Evolutionary conservation across 495 filamentous ascomycete species (phyloP).

Genomic region (Tricharina praecox): DNA sequence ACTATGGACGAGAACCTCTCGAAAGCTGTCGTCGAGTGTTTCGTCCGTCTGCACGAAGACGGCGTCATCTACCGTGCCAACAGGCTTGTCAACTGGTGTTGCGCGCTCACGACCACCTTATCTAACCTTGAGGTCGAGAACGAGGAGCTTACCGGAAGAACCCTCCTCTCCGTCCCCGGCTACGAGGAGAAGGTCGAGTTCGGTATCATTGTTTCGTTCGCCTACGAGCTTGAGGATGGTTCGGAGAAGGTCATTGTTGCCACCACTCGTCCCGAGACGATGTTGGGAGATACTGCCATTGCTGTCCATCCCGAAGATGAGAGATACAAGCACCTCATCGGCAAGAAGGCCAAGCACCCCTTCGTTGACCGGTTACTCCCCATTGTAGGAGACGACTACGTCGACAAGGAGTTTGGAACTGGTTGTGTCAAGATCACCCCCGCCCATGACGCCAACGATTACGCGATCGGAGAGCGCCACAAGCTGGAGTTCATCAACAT

Average conservation of each 20-base stretch:
- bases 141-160: slow-evolving; percentile 40
- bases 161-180: slow-evolving; percentile 19
- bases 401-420: slow-evolving; percentile 63
- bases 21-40: slow-evolving; percentile 52
- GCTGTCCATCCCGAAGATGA: slow-evolving; percentile 57
- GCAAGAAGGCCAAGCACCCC: slow-evolving; percentile 54
- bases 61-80: slow-evolving; percentile 62
- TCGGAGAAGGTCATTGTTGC: slow-evolving; percentile 52
- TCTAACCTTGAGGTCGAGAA: slow-evolving; percentile 64
- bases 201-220: slow-evolving; percentile 46
- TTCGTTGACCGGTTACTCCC: slow-evolving; percentile 49
- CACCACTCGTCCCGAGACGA: slow-evolving; percentile 67
- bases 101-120: slow-evolving; percentile 53
- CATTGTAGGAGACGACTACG: slow-evolving; percentile 53
- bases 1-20: slow-evolving; percentile 58
- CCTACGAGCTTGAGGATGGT: slow-evolving; percentile 59
- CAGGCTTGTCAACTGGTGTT: slow-evolving; percentile 66
- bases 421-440: slow-evolving; percentile 65
- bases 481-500: slow-evolving; percentile 32
- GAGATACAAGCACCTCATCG: slow-evolving; percentile 49
- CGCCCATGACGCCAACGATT: slow-evolving; percentile 71
- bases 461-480: slow-evolving; percentile 50
- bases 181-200: slow-evolving; percentile 26
- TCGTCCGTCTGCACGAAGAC: slow-evolving; percentile 57
- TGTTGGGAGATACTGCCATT: slow-evolving; percentile 64